phyloP scores from a whole-genome alignment of 108 stramenopile genomes.

The Fragilaria radians region DNA sequence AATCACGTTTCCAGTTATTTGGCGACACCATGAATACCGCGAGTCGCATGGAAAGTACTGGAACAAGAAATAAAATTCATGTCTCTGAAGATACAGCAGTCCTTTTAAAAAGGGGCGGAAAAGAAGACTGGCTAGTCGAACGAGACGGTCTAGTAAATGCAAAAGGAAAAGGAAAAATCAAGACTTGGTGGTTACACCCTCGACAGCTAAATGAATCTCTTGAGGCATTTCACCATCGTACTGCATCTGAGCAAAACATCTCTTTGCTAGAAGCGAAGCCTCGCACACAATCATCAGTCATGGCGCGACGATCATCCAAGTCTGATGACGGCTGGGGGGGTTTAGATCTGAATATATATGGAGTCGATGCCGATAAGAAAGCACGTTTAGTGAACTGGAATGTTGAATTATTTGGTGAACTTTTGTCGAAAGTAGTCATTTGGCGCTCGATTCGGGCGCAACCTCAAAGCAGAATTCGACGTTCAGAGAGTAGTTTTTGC shows the following conservation, averaged over 20 bases:
- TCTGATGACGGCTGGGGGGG: neutral
- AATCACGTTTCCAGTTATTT: constrained; percentile 55
- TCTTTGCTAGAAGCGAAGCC: neutral
- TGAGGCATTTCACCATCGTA: neutral
- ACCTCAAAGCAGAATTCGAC: neutral
- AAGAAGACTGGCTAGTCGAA: constrained; percentile 32
- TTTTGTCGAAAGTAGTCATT: neutral
- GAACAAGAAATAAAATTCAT: constrained; percentile 37
- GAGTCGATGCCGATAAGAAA: constrained; percentile 7
- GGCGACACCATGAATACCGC: constrained; percentile 72
- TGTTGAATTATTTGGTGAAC: constrained; percentile 7
- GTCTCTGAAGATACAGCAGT: constrained; percentile 42
- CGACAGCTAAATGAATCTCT: neutral
- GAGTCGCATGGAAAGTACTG: constrained; percentile 50
- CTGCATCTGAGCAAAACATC: neutral
- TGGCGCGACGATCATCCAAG: neutral
- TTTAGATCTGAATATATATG: neutral
- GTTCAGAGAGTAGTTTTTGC: neutral
- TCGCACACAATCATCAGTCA: neutral
- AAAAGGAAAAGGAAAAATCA: constrained; percentile 53
- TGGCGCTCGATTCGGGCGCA: neutral
- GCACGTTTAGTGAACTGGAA: constrained; percentile 14
- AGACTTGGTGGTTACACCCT: constrained; percentile 48
- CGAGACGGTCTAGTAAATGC: constrained; percentile 29
- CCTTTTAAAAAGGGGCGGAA: constrained; percentile 29